Conservation (phyloP, 352 stramenopile species). For the Sclerospora graminicola region DNA sequence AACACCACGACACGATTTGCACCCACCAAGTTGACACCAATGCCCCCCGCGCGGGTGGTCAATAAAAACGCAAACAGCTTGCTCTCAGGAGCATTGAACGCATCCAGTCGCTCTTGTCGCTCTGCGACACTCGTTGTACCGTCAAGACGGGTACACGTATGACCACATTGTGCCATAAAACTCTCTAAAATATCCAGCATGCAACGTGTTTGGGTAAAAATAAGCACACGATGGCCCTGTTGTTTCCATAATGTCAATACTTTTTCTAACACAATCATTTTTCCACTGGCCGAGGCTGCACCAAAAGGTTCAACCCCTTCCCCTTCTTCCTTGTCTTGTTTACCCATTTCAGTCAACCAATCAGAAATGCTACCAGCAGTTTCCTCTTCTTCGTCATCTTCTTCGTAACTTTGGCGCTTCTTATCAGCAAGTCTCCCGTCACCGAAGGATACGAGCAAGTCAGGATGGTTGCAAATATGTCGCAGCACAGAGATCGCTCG, state of each 20-base stretch:
- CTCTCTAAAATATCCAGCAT: slow-evolving; percentile 97
- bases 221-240: slow-evolving; percentile 92
- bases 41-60: slow-evolving; percentile 88
- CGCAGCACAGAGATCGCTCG: slow-evolving; percentile 92
- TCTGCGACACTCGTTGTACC: slow-evolving; percentile 92
- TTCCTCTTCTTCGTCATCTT: slow-evolving; percentile 17
- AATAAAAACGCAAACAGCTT: slow-evolving; percentile 72
- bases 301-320: slow-evolving; percentile 26
- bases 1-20: slow-evolving; percentile 96
- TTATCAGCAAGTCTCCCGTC: slow-evolving; percentile 21
- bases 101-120: slow-evolving; percentile 91
- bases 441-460: slow-evolving; percentile 81
- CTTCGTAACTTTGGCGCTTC: slow-evolving; percentile 20
- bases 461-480: slow-evolving; percentile 98
- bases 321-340: slow-evolving; percentile 16
- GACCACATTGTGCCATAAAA: slow-evolving; percentile 79
- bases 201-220: slow-evolving; percentile 95
- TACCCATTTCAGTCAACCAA: slow-evolving; percentile 8
- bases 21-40: slow-evolving; percentile 94
- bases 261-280: slow-evolving; percentile 94
- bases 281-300: slow-evolving; percentile 82
- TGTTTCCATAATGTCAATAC: slow-evolving; percentile 92
- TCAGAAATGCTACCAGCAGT: slow-evolving; percentile 5
- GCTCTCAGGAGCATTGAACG: slow-evolving; percentile 89
- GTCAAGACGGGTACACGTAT: slow-evolving; percentile 92